Base-by-base conservation (phyloP, 805 yeast genomes). In the Candida xiaguanensis region DNA sequence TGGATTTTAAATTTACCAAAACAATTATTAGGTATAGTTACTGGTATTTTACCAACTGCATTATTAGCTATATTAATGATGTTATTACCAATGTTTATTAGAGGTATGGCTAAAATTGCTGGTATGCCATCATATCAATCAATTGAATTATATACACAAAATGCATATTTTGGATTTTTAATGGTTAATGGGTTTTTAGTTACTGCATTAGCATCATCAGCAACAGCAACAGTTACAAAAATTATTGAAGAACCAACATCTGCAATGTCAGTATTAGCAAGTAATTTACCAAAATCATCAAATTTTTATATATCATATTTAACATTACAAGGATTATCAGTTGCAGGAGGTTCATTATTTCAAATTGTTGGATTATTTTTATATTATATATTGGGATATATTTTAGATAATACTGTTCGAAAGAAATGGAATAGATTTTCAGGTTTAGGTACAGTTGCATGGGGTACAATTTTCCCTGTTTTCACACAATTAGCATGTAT, bases 1-100 rank as follows among this genome's bases (percentile, higher is more conserved):
- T 93, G 87, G 64, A 75, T 91, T 51, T 67, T 82, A 55, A 79
- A 85, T 39, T 69, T 90, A 67, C 97, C 97, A 11, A 23, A 45
- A 0, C 69, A 65, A 8, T 56, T 91, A 25, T 67, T 82, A 63
- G 99, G 99, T 67, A 56, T 91, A 35, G 80, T 91, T 44, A 89
- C 97, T 9, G 90, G 91, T 58, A 65, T 90, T 52, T 71, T 91
- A 45, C 99, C 99, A 44, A 77, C 95, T 20, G 70, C 91, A 44
- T 66, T 85, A 44, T 74, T 93, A 58, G 78, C 95, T 2, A 58
- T 90, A 23, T 77, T 91, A 59, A 89, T 89, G 95, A 74, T 85
- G 40, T 61, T 93, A 34, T 81, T 90, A 31, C 98, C 99, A 4
- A 82, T 88, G 22, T 75, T 88, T 50, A 84, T 93, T 49, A 78